Evolutionary conservation across 1,284 basidiomycete species (phyloP).

Genomic region (Phaffia rhodozyma): DNA sequence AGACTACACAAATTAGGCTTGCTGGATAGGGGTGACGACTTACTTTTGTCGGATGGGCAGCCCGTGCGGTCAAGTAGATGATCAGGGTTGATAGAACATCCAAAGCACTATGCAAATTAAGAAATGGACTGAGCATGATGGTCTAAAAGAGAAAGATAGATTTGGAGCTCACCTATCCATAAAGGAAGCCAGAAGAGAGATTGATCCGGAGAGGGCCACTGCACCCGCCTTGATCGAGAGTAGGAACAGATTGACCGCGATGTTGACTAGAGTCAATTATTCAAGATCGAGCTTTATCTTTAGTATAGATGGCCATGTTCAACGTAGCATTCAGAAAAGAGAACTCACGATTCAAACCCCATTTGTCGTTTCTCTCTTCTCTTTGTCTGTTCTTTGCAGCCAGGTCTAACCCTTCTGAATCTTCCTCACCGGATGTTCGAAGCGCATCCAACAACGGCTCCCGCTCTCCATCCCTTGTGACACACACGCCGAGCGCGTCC

Average conservation of each 20-base stretch:
- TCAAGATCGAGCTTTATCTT: not conserved
- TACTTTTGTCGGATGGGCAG: not conserved
- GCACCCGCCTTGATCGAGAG: conserved; percentile 42
- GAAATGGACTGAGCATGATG: not conserved
- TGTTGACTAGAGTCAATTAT: conserved; percentile 28
- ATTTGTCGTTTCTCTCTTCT: conserved; percentile 25
- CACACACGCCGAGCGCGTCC: conserved; percentile 4
- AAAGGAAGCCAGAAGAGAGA: conserved; percentile 44
- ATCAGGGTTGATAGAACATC: conserved; percentile 44
- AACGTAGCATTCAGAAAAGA: not conserved
- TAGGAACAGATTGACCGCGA: conserved; percentile 39
- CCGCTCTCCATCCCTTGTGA: conserved; percentile 9
- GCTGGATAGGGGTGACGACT: conserved; percentile 20
- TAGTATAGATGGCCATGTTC: not conserved
- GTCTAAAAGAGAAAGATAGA: not conserved
- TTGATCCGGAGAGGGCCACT: conserved; percentile 42
- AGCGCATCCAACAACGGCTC: not conserved
- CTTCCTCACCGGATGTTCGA: conserved; percentile 5
- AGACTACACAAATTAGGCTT: conserved; percentile 18
- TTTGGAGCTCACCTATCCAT: conserved; percentile 28
- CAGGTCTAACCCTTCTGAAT: conserved; percentile 4
- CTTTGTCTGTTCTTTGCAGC: conserved; percentile 22
- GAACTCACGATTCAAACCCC: conserved; percentile 32
- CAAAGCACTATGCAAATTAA: conserved; percentile 37
- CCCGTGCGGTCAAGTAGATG: conserved; percentile 24